phyloP scores from a whole-genome alignment of 73 alveolate genomes.

The Paramecium pentaurelia region DNA sequence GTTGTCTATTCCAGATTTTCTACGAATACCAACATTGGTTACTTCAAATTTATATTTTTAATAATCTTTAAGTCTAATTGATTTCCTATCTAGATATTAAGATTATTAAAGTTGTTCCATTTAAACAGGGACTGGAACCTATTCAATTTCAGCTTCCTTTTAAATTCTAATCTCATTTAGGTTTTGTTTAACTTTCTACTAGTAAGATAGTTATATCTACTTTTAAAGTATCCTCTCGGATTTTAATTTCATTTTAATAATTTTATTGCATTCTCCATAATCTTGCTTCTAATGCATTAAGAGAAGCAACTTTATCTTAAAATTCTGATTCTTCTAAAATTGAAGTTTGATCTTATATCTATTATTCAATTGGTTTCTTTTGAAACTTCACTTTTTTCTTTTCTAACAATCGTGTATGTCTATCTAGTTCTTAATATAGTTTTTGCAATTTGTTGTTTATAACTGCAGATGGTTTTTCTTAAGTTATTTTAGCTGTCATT shows the following conservation, averaged over 20 bases:
- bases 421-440: background rate
- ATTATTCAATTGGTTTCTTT: background rate
- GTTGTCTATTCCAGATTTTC: background rate
- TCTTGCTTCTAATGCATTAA: background rate
- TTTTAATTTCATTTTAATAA: background rate
- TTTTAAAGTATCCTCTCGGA: background rate
- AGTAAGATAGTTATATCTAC: background rate
- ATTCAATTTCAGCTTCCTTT: background rate
- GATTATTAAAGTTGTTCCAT: background rate
- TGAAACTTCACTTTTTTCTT: background rate
- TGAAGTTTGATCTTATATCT: background rate
- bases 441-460: background rate
- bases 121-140: background rate
- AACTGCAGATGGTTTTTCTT: background rate
- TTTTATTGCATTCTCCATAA: background rate
- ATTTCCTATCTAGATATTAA: background rate
- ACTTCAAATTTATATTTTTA: constrained; percentile 23
- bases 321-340: background rate
- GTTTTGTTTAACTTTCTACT: background rate
- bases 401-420: background rate
- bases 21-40: background rate
- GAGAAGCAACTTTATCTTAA: background rate
- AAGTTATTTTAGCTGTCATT: background rate
- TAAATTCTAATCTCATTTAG: background rate
- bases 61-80: background rate